A percentile compares a stretch with the other conserved stretches of the same genome.
Evolutionary conservation across 345 rosid species (phyloP).

Genomic region (Eucalyptus curtisii): DNA sequence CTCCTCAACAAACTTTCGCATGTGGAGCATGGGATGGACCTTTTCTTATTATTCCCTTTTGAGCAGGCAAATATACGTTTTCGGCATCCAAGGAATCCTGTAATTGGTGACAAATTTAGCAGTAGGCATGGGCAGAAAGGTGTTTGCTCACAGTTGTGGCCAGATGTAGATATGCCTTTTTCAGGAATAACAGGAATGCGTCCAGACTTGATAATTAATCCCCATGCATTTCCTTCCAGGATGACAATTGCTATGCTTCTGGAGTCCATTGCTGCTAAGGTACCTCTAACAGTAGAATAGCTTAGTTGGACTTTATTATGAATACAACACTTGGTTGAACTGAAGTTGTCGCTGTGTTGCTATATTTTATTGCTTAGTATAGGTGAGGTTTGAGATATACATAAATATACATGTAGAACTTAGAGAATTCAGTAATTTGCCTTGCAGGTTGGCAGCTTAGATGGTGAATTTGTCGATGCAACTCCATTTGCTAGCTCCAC

Average conservation of each 20-base stretch:
- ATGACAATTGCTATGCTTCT: constrained; percentile 99
- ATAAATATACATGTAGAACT: not conserved
- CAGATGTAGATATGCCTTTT: constrained; percentile 96
- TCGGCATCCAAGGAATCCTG: constrained; percentile 87
- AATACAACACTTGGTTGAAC: not conserved
- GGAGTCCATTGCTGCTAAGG: constrained; percentile 98
- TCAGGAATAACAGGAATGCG: constrained; percentile 95
- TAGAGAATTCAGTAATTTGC: not conserved
- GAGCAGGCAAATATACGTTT: constrained; percentile 72
- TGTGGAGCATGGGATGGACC: not conserved
- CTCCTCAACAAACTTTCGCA: not conserved
- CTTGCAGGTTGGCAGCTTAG: constrained; percentile 72
- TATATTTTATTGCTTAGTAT: not conserved
- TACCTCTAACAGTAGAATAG: not conserved
- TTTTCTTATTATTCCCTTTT: not conserved
- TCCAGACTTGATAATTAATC: constrained; percentile 96
- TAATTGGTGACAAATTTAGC: constrained; percentile 96
- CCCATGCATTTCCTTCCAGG: constrained; percentile 98
- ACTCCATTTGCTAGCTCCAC: constrained; percentile 71
- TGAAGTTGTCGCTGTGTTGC: not conserved
- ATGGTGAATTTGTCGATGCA: constrained; percentile 85
- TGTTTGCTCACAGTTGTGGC: constrained; percentile 97
- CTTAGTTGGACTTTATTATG: not conserved
- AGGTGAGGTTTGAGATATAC: not conserved
- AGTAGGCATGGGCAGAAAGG: constrained; percentile 99